These are phyloP conservation scores for Boletus tylopilopsis DNA, from an alignment of 768 basidiomycete species.

Conservation along the genomic window DNA sequence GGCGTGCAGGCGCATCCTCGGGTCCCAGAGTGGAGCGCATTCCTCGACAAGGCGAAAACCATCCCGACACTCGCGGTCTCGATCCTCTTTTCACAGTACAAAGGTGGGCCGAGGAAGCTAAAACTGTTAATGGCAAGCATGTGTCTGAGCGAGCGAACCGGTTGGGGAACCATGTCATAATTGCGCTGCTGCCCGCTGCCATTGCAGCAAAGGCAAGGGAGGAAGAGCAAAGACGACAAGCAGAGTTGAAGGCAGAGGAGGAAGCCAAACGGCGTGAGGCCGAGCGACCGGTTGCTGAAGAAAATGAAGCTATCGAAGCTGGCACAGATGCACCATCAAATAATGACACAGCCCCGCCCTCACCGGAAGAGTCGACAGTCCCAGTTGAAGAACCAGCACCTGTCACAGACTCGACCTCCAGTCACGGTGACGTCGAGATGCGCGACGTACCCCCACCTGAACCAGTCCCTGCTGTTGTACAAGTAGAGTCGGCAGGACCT, in stretches of 20 bases:
- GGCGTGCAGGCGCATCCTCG: too few species aligned
- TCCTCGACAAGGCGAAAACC: slow-evolving; percentile 45
- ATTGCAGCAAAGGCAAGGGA: slow-evolving; percentile 50
- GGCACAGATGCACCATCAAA: slow-evolving; percentile 8
- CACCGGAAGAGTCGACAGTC: slow-evolving; percentile 4
- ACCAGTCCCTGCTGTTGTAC: slow-evolving; percentile 14
- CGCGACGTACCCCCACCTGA: slow-evolving; percentile 33
- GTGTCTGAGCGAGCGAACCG: slow-evolving; percentile 62
- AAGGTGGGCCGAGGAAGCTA: slow-evolving; percentile 88
- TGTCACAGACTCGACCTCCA: slow-evolving; percentile 31
- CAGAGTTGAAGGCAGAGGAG: slow-evolving; percentile 56
- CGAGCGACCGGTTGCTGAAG: slow-evolving; percentile 29
- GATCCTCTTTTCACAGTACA: slow-evolving; percentile 79
- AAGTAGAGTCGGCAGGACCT: slow-evolving; percentile 24
- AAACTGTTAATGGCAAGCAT: slow-evolving; percentile 74
- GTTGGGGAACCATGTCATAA: slow-evolving; percentile 64
- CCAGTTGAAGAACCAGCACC: slow-evolving; percentile 13
- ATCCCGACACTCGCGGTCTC: slow-evolving; percentile 45
- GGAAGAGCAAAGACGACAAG: slow-evolving; percentile 36
- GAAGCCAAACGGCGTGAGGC: slow-evolving; percentile 37
- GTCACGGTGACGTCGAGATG: slow-evolving; percentile 55
- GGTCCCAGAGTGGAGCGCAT: slow-evolving; percentile 61
- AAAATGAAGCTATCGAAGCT: slow-evolving; percentile 34
- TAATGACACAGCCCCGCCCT: slow-evolving; percentile 13
- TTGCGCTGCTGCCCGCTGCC: slow-evolving; percentile 79